Conservation (phyloP, 306 rosid species). For the Rubus idaeus region DNA sequence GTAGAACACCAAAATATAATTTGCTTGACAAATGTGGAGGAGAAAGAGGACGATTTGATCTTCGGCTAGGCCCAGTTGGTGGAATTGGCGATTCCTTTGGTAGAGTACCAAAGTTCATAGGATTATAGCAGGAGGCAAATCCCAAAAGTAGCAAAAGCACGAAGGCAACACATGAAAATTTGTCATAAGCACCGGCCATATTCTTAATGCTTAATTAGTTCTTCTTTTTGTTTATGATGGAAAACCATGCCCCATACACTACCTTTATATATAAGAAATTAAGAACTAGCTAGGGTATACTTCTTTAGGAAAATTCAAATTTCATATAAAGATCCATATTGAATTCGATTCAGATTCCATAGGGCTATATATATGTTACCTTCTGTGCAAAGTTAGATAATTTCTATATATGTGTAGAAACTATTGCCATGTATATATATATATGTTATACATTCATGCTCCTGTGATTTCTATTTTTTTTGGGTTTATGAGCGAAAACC, state of each 20-base stretch:
- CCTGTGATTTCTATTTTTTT: too few relatives aligned
- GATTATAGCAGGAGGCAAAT: neutral
- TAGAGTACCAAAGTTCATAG: neutral
- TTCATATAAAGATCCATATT: too few relatives aligned
- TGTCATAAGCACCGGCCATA: neutral
- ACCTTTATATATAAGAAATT: neutral
- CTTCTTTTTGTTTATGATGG: neutral
- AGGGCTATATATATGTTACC: too few relatives aligned
- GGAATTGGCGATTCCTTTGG: neutral
- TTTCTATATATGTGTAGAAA: too few relatives aligned
- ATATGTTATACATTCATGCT: too few relatives aligned
- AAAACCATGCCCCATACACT: neutral
- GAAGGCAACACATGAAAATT: neutral
- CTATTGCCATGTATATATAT: too few relatives aligned
- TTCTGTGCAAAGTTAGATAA: too few relatives aligned
- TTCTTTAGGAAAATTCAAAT: too few relatives aligned
- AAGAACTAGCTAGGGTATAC: neutral
- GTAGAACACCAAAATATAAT: neutral
- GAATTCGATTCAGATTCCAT: too few relatives aligned
- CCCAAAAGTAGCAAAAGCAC: constrained; percentile 3
- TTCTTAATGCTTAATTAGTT: neutral
- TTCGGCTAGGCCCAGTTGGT: neutral
- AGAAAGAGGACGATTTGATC: neutral
- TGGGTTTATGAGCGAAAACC: too few relatives aligned
- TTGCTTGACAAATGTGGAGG: neutral